Percentiles rank a stretch among this genome's conserved stretches.
Conservation (phyloP, 2,329 filamentous ascomycete genomes). For the Cryphonectria nitschkei region DNA sequence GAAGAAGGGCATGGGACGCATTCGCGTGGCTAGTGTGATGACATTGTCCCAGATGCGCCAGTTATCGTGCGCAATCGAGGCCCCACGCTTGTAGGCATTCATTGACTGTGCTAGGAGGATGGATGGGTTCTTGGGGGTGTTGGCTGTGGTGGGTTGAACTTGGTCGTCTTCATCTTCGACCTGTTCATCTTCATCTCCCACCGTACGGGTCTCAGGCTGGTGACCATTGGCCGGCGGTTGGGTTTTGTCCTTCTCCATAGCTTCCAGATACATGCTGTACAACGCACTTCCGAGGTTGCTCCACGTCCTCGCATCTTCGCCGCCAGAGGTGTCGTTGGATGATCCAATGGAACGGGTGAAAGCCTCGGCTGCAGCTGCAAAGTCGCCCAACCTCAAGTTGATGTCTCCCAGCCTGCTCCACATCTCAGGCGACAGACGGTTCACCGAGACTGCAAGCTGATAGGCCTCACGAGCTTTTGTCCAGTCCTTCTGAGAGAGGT, state of each 20-base stretch:
- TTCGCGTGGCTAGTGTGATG: constrained; percentile 79
- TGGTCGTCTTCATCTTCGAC: constrained; percentile 37
- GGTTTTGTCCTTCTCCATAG: constrained; percentile 45
- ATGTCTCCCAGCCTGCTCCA: constrained; percentile 95
- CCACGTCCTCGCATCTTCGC: constrained; percentile 90
- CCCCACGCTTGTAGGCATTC: constrained; percentile 83
- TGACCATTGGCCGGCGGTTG: constrained; percentile 31
- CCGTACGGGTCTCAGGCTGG: background rate
- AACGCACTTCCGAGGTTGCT: constrained; percentile 90
- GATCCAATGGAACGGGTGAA: constrained; percentile 80
- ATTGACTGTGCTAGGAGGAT: constrained; percentile 75
- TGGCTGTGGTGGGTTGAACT: constrained; percentile 28
- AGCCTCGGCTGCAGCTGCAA: constrained; percentile 77
- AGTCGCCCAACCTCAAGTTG: constrained; percentile 75
- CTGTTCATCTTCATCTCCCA: constrained; percentile 27
- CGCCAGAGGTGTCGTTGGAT: constrained; percentile 66
- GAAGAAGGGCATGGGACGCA: constrained; percentile 72
- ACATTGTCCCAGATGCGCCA: constrained; percentile 98
- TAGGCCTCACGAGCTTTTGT: constrained; percentile 77
- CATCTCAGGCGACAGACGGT: constrained; percentile 77
- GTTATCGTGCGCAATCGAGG: constrained; percentile 80
- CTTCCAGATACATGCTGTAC: constrained; percentile 67
- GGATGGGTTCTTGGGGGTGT: constrained; percentile 51
- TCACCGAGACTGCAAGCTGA: constrained; percentile 73
- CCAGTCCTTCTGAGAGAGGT: constrained; percentile 69